Percentiles rank a stretch among this genome's conserved stretches.
Evolutionary conservation across 228 moss, liverwort and hornwort species (phyloP).

Genomic region (Sphagnum fallax): DNA sequence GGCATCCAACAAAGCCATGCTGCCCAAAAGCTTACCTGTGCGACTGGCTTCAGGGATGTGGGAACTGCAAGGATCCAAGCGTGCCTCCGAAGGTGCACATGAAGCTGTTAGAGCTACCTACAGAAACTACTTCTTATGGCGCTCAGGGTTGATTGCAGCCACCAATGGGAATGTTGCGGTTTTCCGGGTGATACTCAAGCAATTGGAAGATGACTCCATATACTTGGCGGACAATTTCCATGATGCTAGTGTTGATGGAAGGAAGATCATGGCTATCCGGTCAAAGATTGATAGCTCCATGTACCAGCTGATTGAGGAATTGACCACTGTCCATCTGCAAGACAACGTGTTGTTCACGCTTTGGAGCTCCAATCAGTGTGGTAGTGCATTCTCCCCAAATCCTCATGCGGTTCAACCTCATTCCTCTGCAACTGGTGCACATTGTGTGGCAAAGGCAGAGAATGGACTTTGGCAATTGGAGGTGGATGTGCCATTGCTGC

Average conservation of each 20-base stretch:
- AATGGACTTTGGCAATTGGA: slow-evolving; percentile 46
- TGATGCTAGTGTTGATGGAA: slow-evolving; percentile 9
- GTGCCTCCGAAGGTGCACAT: slow-evolving; percentile 28
- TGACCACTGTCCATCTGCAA: slow-evolving; percentile 42
- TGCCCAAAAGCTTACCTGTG: slow-evolving; percentile 13
- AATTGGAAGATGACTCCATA: slow-evolving; percentile 19
- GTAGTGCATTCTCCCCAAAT: slow-evolving; percentile 1
- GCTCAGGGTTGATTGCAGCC: slow-evolving; percentile 31
- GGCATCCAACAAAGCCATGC: slow-evolving; percentile 15
- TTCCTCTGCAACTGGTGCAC: slow-evolving; percentile 18
- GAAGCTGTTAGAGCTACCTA: slow-evolving; percentile 23
- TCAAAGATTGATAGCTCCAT: slow-evolving; percentile 39
- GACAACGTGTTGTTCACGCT: slow-evolving; percentile 41
- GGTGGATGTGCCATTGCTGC: slow-evolving; percentile 39
- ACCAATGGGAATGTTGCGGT: slow-evolving; percentile 24
- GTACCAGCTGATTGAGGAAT: slow-evolving; percentile 49
- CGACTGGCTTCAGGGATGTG: slow-evolving; percentile 27
- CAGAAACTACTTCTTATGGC: slow-evolving; percentile 34
- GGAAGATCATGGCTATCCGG: slow-evolving; percentile 22
- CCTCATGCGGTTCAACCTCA: slow-evolving; percentile 3
- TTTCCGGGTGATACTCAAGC: slow-evolving; percentile 27
- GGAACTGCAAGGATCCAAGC: slow-evolving; percentile 28
- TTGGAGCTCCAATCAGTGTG: slow-evolving; percentile 43
- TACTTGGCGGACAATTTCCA: slow-evolving; percentile 13
- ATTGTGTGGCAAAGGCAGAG: slow-evolving; percentile 35